These are phyloP conservation scores for Hapsidospora chrysogenum DNA, from an alignment of 495 filamentous ascomycete species.

Conservation along the genomic window DNA sequence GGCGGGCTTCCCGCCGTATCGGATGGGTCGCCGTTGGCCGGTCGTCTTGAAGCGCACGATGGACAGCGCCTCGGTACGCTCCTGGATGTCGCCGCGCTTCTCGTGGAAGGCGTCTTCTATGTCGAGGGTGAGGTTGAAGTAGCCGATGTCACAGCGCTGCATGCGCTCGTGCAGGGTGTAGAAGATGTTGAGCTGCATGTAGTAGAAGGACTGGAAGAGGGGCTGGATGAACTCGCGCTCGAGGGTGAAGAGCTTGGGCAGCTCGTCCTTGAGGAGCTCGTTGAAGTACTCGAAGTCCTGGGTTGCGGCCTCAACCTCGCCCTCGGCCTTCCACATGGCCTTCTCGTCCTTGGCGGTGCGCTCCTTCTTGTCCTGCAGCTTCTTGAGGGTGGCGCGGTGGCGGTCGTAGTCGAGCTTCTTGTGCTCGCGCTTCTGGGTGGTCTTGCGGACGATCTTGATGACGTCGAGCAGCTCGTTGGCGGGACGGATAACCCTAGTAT, in stretches of 20 bases:
- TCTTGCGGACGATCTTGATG: constrained; percentile 87
- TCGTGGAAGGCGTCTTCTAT: constrained; percentile 78
- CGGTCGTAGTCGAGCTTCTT: constrained; percentile 96
- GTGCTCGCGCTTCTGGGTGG: constrained; percentile 78
- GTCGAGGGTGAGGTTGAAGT: constrained; percentile 83
- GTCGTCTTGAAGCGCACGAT: constrained; percentile 84
- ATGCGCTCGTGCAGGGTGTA: constrained; percentile 97
- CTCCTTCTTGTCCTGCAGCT: constrained; percentile 94
- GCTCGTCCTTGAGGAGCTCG: constrained; percentile 84
- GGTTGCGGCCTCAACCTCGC: constrained; percentile 77
- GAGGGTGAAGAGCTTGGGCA: constrained; percentile 82
- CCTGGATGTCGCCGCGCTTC: constrained; percentile 76
- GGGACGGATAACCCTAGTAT: constrained; percentile 78
- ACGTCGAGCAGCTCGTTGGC: constrained; percentile 89
- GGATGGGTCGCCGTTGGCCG: constrained; percentile 36
- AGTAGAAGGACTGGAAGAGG: constrained; percentile 98
- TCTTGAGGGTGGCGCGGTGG: constrained; percentile 67
- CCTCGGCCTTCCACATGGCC: constrained; percentile 88
- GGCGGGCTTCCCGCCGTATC: constrained; percentile 30
- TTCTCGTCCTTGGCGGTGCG: constrained; percentile 95
- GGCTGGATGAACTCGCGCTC: constrained; percentile 95
- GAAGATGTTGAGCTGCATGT: constrained; percentile 99
- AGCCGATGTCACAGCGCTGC: constrained; percentile 91
- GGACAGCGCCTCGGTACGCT: constrained; percentile 59
- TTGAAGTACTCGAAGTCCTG: constrained; percentile 97